These are phyloP conservation scores for Mycosphaerelloides madeirae DNA, from an alignment of 2,329 filamentous ascomycete genomes.

Conservation along the genomic window DNA sequence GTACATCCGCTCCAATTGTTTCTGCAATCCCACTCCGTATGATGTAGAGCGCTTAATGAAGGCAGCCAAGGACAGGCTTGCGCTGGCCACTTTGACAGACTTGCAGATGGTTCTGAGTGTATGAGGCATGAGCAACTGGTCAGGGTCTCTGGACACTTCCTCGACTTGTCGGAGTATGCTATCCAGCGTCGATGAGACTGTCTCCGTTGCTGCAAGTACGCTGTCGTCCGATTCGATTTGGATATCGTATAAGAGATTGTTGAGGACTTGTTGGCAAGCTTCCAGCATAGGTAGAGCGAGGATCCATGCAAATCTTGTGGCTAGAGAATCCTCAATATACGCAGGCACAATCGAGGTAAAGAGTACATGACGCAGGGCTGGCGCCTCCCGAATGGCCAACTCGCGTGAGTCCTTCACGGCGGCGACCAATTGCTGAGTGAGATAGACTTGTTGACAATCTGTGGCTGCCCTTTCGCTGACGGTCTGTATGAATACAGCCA, in stretches of 20 bases:
- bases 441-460: constrained; percentile 54
- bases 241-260: constrained; percentile 44
- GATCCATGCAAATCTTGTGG: constrained; percentile 46
- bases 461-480: constrained; percentile 55
- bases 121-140: constrained; percentile 14
- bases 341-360: constrained; percentile 53
- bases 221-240: constrained; percentile 39
- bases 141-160: constrained; percentile 5
- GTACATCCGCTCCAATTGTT: constrained; percentile 8
- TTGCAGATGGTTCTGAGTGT: constrained; percentile 9
- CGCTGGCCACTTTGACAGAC: constrained; percentile 15
- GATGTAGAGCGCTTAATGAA: constrained; percentile 11
- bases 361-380: constrained; percentile 49
- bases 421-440: constrained; percentile 50
- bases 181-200: constrained; percentile 11
- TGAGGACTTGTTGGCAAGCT: constrained; percentile 41
- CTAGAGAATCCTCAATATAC: constrained; percentile 50
- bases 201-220: constrained; percentile 24
- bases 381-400: constrained; percentile 28
- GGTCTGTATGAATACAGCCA: constrained; percentile 56
- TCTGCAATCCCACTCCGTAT: constrained; percentile 3
- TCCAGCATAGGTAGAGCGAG: constrained; percentile 50
- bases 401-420: constrained; percentile 47
- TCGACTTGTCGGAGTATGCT: constrained; percentile 15
- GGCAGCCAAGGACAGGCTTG: constrained; percentile 10